phyloP scores from a whole-genome alignment of 139 green algal genomes.

The Chlamydomonas sphaeroides region DNA sequence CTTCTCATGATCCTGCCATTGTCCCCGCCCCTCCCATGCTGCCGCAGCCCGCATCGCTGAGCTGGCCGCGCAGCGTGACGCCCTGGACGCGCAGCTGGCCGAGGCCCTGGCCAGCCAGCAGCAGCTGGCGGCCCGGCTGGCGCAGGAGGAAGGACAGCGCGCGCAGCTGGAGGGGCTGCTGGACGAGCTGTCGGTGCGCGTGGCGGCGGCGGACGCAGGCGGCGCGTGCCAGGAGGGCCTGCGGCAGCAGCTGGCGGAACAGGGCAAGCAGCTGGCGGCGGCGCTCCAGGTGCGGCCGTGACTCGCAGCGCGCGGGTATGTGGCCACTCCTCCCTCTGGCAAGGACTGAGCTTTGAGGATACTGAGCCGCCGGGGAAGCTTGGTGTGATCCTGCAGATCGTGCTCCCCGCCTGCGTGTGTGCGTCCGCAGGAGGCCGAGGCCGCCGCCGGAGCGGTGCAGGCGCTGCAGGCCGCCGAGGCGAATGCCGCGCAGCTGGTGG shows the following conservation, averaged over 20 bases:
- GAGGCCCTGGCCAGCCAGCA: background rate
- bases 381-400: too few species aligned
- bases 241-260: background rate
- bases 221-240: background rate
- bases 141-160: background rate
- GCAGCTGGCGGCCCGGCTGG: background rate
- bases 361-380: too few species aligned
- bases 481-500: too few species aligned
- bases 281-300: slow-evolving; percentile 13
- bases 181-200: slow-evolving; percentile 15
- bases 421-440: background rate
- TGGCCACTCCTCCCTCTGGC: too few species aligned
- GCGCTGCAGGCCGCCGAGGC: too few species aligned
- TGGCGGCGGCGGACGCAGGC: background rate
- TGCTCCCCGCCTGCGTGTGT: too few species aligned
- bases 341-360: too few species aligned
- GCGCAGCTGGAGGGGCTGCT: background rate
- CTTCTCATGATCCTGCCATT: too few species aligned
- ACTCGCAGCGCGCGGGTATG: too few species aligned
- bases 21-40: too few species aligned
- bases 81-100: background rate
- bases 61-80: background rate
- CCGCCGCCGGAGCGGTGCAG: slow-evolving; percentile 13
- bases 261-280: background rate
- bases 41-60: background rate